These are phyloP conservation scores for Coprinopsis cinerea DNA, from an alignment of 768 basidiomycete species.

Conservation along the genomic window DNA sequence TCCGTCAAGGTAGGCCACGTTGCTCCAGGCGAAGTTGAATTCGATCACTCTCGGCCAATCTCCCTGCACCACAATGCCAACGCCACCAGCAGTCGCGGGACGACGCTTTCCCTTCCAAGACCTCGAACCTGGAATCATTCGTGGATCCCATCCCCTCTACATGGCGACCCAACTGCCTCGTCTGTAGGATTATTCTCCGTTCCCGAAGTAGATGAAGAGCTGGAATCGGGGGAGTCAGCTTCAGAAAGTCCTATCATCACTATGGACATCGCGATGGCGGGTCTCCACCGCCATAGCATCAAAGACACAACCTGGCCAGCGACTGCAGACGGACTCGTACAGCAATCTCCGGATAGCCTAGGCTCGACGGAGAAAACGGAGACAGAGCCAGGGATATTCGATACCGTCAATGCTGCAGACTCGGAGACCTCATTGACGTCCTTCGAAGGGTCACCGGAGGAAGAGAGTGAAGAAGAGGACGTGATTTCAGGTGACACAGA, in stretches of 20 bases:
- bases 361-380: slow-evolving; percentile 24
- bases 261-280: no score
- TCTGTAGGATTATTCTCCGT: not conserved
- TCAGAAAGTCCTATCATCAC: no score
- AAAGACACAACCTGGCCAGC: no score
- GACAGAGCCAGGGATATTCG: slow-evolving; percentile 15
- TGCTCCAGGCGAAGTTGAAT: no score
- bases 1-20: no score
- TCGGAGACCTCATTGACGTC: slow-evolving; percentile 17
- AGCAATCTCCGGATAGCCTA: slow-evolving; percentile 27
- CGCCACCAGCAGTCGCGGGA: no score
- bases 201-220: not conserved
- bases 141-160: not conserved
- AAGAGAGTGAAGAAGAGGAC: slow-evolving; percentile 18
- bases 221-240: not conserved
- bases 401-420: slow-evolving; percentile 10
- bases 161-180: not conserved
- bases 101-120: not conserved
- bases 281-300: no score
- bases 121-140: not conserved
- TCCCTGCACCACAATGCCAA: no score
- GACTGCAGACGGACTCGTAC: no score
- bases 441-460: slow-evolving; percentile 1
- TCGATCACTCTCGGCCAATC: no score
- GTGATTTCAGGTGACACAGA: slow-evolving; percentile 7